Conservation (phyloP, 768 basidiomycete species). For the Boletus rufocinnamomeus region DNA sequence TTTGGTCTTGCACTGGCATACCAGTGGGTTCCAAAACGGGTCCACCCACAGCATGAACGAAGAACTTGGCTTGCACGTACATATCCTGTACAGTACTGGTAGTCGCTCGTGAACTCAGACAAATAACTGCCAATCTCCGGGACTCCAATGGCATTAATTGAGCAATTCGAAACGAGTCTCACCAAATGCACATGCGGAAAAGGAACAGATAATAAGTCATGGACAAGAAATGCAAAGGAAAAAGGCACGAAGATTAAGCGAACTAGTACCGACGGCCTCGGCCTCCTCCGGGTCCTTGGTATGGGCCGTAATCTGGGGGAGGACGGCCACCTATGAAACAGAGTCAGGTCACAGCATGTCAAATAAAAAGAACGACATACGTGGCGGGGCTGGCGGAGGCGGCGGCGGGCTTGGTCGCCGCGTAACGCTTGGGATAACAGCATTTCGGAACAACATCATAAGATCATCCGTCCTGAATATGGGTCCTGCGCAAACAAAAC, state of each 20-base stretch:
- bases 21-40: neutral
- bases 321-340: conserved; percentile 58
- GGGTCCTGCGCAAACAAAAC: conserved; percentile 57
- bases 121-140: neutral
- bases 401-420: conserved; percentile 58
- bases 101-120: neutral
- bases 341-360: conserved; percentile 9
- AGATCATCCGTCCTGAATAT: conserved; percentile 89
- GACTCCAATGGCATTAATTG: conserved; percentile 1
- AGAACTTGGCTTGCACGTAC: neutral
- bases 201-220: conserved; percentile 17
- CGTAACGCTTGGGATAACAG: conserved; percentile 69
- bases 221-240: conserved; percentile 12
- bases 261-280: conserved; percentile 45
- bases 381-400: conserved; percentile 53
- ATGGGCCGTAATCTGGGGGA: conserved; percentile 85
- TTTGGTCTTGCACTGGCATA: neutral
- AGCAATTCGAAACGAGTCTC: neutral
- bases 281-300: conserved; percentile 66
- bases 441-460: conserved; percentile 80
- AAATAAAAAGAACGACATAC: conserved; percentile 25
- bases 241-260: neutral
- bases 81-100: neutral
- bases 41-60: neutral
- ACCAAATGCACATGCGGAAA: conserved; percentile 7